Base-by-base conservation (phyloP, 805 yeast genomes). In the Lipomyces chichibuensis region DNA sequence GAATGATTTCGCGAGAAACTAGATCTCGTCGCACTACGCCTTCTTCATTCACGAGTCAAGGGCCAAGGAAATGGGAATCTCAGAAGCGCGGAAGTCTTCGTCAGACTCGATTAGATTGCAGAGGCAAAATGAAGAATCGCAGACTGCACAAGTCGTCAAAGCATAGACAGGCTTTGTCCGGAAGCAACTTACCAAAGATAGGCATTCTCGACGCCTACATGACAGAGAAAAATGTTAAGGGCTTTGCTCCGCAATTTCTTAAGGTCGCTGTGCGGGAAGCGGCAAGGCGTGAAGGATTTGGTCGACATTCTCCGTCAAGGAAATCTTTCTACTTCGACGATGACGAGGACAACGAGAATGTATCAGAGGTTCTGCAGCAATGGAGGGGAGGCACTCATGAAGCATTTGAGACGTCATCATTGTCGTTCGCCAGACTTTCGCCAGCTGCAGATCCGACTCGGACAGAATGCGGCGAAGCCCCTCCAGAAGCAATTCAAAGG, bases 381-480 rank as follows among this genome's bases (percentile, higher is more conserved):
- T 71, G 73, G 73, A 25, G 69, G 17, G 66, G 65, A 51, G 73
- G 73, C 6, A 64, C 73, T 5, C 67, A 68, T 35, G 71, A 62
- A 32, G 71, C 68, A 14, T 70, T 70, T 52, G 64, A 62, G 35
- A 60, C 67, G 6, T 69, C 73, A 20, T 20, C 59, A 3, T 5
- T 57, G 59, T 20, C 60, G 9, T 65, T 67, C 57, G n/a, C 49
- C 17, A 39, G 61, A 7, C 13, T 35, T 3, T 27, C 23, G 13
- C 43, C 60, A n/a, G 7, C n/a, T 7, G 8, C 56, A 29, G 52
- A 27, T 7, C 23, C 29, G 4, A 14, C 27, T 8, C 20, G 25
- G 33, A 5, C 14, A 25, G 43, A 35, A 4, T 20, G 55, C 20
- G 52, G 46, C 56, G n/a, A 49, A 27, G 20, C 46, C 7, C 27